Evolutionary conservation across 78 protist species (phyloP), one percentile per base, ranked within the genome.

Genomic region (Dictyostelium capitatum): DNA sequence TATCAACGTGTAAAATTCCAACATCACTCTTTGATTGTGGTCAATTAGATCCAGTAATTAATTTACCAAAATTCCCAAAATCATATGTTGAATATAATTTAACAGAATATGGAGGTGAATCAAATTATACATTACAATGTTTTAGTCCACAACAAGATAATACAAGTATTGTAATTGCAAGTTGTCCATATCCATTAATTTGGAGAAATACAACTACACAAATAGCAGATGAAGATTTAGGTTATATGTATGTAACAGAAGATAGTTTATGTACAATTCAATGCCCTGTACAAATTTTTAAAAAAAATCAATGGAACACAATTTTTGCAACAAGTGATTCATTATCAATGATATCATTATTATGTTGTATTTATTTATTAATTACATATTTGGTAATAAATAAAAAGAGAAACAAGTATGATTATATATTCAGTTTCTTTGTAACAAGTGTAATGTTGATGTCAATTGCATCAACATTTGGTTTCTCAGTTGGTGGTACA

Each of bases 321-420:
- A 32, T 67, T 4, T 67, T 30, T 9, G 12, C 19, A 12, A 32
- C 41, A 32, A 67, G 75, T 67, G 75, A 67, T 32, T 43, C 48
- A 32, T 11, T 67, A 28, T 25, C 75, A 32, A 12, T 67, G 50
- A 11, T 67, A 6, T 32, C 48, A 32, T 19, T 67, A 25, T 4
- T 67, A 6, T 67, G 48, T 32, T 67, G 46, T 12, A 15, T 67
- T 30, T 67, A 67, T 7, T 67, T 67, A 32, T 25, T 67, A 15
- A 30, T 67, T 14, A 67, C 75, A 1, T 67, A 67, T 32, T 28
- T 67, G 47, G 23, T 67, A 32, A 14, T 87, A 0, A 77, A 77
- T 32, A 10, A 9, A 37, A 87, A 87, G 43, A 87, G 53, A 32
- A 47, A 73, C 3, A 37, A 70, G 30, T 87, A 51, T 87, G 93